Percentiles rank a stretch among this genome's conserved stretches.
These are phyloP conservation scores for Clavispora santaluciae DNA, from an alignment of 805 yeast species.

Conservation along the genomic window DNA sequence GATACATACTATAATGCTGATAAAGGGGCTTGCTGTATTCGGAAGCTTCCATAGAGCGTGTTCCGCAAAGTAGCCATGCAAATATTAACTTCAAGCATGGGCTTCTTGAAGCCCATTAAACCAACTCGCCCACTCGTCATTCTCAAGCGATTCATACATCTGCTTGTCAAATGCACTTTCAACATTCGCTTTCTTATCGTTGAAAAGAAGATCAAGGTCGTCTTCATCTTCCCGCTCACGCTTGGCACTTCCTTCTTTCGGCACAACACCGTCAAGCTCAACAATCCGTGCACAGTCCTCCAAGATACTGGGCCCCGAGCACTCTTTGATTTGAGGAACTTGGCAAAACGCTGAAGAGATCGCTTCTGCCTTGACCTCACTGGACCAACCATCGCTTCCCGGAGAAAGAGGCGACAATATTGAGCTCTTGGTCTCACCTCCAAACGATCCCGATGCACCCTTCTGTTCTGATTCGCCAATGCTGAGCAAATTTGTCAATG, in stretches of 20 bases:
- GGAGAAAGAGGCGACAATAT: constrained; percentile 39
- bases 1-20: not conserved
- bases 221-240: constrained; percentile 21
- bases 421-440: constrained; percentile 7
- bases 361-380: constrained; percentile 43
- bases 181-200: constrained; percentile 29
- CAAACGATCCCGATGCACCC: not conserved
- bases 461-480: constrained; percentile 16
- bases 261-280: constrained; percentile 11
- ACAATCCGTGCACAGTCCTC: constrained; percentile 16
- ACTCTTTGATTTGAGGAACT: constrained; percentile 33
- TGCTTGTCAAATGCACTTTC: constrained; percentile 15
- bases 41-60: too few species aligned
- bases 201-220: constrained; percentile 33
- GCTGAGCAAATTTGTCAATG: constrained; percentile 47
- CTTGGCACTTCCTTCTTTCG: constrained; percentile 1
- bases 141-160: constrained; percentile 26
- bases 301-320: constrained; percentile 19
- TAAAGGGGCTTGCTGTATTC: not conserved
- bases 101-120: constrained; percentile 6
- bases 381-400: constrained; percentile 31
- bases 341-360: constrained; percentile 44
- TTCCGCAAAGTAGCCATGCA: too few species aligned
- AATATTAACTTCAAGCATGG: not conserved
- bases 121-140: constrained; percentile 32